Percentiles rank a stretch among this genome's conserved stretches.
phyloP scores from a whole-genome alignment of 495 filamentous ascomycete species.

The Hypoxylon subgilvum region DNA sequence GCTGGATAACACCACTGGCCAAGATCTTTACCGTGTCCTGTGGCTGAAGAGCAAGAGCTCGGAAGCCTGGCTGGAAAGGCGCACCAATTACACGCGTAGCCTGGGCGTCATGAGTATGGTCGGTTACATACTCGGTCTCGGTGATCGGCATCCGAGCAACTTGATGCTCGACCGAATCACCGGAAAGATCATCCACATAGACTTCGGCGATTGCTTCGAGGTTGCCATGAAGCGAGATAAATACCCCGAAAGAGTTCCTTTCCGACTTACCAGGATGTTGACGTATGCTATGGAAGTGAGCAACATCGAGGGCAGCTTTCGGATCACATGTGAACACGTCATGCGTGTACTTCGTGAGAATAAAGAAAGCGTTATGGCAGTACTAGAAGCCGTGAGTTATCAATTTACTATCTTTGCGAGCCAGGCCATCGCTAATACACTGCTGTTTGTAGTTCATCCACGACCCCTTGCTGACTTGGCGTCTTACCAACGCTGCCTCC shows the following conservation, averaged over 20 bases:
- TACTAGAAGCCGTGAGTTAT: constrained; percentile 88
- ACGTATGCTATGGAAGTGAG: constrained; percentile 99
- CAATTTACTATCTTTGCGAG: background rate
- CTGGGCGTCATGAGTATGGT: constrained; percentile 99
- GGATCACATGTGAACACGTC: constrained; percentile 95
- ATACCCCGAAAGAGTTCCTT: constrained; percentile 95
- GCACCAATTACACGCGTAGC: constrained; percentile 97
- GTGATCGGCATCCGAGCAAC: constrained; percentile 95
- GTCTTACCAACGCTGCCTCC: constrained; percentile 84
- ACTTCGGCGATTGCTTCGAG: constrained; percentile 99
- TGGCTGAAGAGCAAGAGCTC: constrained; percentile 99
- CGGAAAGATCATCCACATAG: constrained; percentile 95
- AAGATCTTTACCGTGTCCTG: constrained; percentile 95
- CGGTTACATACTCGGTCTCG: constrained; percentile 95
- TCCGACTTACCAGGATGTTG: constrained; percentile 96
- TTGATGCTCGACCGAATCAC: constrained; percentile 95
- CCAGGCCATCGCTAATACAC: constrained; percentile 32
- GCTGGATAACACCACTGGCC: constrained; percentile 97
- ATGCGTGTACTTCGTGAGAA: constrained; percentile 97
- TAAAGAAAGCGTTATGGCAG: constrained; percentile 98
- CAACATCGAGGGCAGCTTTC: constrained; percentile 98
- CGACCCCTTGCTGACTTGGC: constrained; percentile 96
- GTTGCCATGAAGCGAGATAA: constrained; percentile 99
- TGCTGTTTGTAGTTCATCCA: constrained; percentile 78
- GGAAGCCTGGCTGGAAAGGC: constrained; percentile 93